Conservation (phyloP, 2,329 filamentous ascomycete genomes). For the Monosporascus ibericus region DNA sequence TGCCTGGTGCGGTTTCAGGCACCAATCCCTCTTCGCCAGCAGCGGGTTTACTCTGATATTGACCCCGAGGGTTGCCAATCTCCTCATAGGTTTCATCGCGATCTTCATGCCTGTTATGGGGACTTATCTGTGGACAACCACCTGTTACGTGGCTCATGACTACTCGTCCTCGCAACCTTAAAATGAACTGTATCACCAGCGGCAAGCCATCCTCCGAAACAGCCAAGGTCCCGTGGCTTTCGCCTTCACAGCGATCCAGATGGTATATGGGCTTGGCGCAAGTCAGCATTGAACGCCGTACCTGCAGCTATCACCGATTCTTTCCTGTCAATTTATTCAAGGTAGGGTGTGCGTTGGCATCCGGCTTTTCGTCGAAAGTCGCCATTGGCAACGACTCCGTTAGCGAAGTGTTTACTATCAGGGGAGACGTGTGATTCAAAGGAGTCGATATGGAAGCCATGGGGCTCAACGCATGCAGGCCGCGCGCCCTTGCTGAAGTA, state of each 20-base stretch:
- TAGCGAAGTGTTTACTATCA: background rate
- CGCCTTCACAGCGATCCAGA: constrained; percentile 2
- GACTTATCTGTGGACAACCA: constrained; percentile 14
- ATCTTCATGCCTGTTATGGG: constrained; percentile 23
- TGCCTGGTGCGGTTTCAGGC: no score
- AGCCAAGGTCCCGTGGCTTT: constrained; percentile 2
- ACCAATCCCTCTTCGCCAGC: background rate
- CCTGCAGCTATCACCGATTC: background rate
- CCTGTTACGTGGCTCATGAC: constrained; percentile 14
- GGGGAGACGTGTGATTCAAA: no score
- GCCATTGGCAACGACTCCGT: constrained; percentile 8
- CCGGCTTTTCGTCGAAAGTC: constrained; percentile 4
- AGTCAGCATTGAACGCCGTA: background rate
- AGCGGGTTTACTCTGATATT: constrained; percentile 27
- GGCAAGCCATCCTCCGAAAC: constrained; percentile 18
- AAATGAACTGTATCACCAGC: constrained; percentile 21
- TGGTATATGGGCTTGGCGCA: constrained; percentile 11
- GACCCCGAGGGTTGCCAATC: constrained; percentile 18
- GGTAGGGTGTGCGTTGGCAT: background rate
- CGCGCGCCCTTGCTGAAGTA: background rate
- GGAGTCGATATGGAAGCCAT: no score
- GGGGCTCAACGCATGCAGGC: no score
- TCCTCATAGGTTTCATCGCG: constrained; percentile 28
- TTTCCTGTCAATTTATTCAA: background rate
- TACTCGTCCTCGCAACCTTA: constrained; percentile 8